A percentile compares a stretch with the other conserved stretches of the same genome.
phyloP scores from a whole-genome alignment of 176 grass and related monocot species.

The Musa troglodytarum region DNA sequence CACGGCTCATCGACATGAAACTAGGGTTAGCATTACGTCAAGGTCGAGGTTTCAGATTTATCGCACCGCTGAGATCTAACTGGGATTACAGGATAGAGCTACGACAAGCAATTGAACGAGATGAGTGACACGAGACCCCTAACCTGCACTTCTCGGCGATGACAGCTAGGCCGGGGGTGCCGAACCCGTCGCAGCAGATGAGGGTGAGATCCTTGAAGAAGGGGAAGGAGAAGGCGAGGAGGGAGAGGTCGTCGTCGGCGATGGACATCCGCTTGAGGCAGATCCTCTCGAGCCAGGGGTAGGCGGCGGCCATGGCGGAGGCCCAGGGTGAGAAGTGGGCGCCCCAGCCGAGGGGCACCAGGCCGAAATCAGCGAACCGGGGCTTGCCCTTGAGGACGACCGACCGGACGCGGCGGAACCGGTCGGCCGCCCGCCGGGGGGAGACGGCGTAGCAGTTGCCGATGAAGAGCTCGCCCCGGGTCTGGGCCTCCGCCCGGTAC shows the following conservation, averaged over 20 bases:
- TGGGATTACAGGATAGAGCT: neutral
- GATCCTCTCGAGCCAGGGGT: slow-evolving; percentile 44
- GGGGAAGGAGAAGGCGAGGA: slow-evolving; percentile 40
- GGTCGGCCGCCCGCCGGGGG: slow-evolving; percentile 14
- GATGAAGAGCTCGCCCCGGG: slow-evolving; percentile 46
- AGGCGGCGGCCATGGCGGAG: slow-evolving; percentile 27
- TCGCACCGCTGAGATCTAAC: neutral
- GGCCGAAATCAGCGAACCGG: slow-evolving; percentile 59
- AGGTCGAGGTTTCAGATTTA: neutral
- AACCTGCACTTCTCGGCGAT: slow-evolving; percentile 55
- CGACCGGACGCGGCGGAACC: slow-evolving; percentile 29
- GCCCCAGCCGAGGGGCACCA: slow-evolving; percentile 47
- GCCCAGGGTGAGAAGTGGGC: slow-evolving; percentile 43
- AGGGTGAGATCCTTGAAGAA: slow-evolving; percentile 39
- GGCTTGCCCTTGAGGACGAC: slow-evolving; percentile 63
- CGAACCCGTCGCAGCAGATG: slow-evolving; percentile 50
- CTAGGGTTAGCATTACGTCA: neutral
- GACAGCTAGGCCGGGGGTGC: slow-evolving; percentile 41
- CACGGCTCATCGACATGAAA: neutral
- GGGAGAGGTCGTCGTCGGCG: slow-evolving; percentile 36
- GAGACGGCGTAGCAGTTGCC: slow-evolving; percentile 57
- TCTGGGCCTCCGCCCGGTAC: slow-evolving; percentile 48
- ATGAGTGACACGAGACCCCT: neutral
- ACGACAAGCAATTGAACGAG: neutral
- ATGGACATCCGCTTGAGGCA: slow-evolving; percentile 59